These are phyloP conservation scores for Penicillium argentinense DNA, from an alignment of 495 filamentous ascomycete genomes.

Conservation along the genomic window DNA sequence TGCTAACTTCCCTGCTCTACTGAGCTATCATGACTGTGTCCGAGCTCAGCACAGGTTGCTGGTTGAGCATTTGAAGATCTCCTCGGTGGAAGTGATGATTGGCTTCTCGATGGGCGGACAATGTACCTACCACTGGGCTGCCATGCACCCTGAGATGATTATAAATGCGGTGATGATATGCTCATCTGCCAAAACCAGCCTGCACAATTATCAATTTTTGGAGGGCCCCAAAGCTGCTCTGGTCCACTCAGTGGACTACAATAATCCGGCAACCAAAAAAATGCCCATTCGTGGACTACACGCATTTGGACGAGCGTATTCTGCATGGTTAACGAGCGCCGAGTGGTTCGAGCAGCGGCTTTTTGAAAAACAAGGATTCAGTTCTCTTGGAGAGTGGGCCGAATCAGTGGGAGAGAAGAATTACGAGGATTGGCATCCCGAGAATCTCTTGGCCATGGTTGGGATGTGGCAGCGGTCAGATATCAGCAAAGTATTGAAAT, in stretches of 20 bases:
- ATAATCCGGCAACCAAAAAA: constrained; percentile 34
- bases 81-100: constrained; percentile 52
- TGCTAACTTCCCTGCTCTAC: constrained; percentile 52
- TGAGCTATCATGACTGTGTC: constrained; percentile 60
- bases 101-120: constrained; percentile 69
- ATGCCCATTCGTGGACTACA: constrained; percentile 49
- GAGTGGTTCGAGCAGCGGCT: constrained; percentile 61
- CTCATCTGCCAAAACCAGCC: constrained; percentile 59
- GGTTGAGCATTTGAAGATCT: constrained; percentile 52
- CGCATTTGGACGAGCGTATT: constrained; percentile 64
- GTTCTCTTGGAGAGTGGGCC: constrained; percentile 60
- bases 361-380: constrained; percentile 53
- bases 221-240: constrained; percentile 64
- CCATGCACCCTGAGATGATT: constrained; percentile 60
- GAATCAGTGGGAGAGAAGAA: constrained; percentile 50
- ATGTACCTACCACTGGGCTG: constrained; percentile 62
- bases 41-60: constrained; percentile 58
- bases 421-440: constrained; percentile 48
- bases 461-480: constrained; percentile 66
- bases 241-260: constrained; percentile 33
- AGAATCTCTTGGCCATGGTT: constrained; percentile 61
- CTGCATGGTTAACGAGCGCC: constrained; percentile 66
- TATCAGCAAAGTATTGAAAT: constrained; percentile 45
- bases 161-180: constrained; percentile 61
- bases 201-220: constrained; percentile 67